phyloP scores from a whole-genome alignment of 192 early-diverging fungal genomes.

The Backusella liffmaniae region DNA sequence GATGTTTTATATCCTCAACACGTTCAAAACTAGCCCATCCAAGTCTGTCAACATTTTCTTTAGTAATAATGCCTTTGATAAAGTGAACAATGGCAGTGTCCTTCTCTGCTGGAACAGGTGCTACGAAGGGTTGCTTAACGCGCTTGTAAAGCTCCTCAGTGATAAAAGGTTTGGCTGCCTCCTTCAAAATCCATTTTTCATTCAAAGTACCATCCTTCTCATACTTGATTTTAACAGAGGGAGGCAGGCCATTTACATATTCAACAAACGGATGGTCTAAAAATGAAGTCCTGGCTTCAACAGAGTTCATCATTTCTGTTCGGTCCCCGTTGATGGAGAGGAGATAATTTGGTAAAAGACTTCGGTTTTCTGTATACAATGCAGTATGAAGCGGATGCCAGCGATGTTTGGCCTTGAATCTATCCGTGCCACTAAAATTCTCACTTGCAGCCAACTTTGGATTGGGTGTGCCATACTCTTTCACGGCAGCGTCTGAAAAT shows the following conservation, averaged over 20 bases:
- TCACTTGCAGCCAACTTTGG: background rate
- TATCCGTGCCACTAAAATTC: background rate
- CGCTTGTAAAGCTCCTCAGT: background rate
- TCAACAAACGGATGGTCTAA: background rate
- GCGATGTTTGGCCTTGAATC: background rate
- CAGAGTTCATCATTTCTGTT: background rate
- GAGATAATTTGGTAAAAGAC: background rate
- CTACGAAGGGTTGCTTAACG: background rate
- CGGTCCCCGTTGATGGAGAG: background rate
- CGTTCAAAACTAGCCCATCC: background rate
- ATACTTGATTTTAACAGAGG: background rate
- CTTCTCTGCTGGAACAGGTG: background rate
- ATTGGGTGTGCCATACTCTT: background rate
- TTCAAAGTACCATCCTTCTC: background rate
- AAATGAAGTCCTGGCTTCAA: background rate
- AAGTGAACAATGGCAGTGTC: background rate
- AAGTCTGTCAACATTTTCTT: background rate
- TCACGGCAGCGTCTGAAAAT: background rate
- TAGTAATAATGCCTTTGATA: background rate
- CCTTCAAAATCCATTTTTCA: background rate
- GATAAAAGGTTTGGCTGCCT: background rate
- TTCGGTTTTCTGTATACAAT: background rate
- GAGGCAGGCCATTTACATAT: background rate
- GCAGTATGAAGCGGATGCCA: background rate
- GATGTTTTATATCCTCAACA: background rate